A percentile compares a stretch with the other conserved stretches of the same genome.
These are phyloP conservation scores for Trypanosomatidae sp. DNA, from an alignment of 208 protist genomes.

Conservation along the genomic window DNA sequence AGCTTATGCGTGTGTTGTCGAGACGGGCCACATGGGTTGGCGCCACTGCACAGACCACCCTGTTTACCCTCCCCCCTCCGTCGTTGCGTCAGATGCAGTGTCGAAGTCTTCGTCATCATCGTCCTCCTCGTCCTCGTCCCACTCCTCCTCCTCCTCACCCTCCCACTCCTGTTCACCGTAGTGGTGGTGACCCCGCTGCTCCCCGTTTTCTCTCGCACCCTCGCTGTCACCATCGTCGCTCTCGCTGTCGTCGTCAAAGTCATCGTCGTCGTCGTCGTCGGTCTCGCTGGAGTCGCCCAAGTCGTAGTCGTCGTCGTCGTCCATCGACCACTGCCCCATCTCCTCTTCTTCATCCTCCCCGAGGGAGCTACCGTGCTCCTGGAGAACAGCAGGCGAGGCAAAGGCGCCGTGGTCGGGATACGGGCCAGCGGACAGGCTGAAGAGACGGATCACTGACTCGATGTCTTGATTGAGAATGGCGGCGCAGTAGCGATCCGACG, in stretches of 20 bases:
- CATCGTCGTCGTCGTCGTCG: constrained; percentile 21
- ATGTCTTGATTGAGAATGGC: constrained; percentile 73
- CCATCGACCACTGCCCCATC: constrained; percentile 33
- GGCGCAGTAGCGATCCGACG: constrained; percentile 84
- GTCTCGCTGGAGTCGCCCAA: constrained; percentile 19
- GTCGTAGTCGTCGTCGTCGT: constrained; percentile 39
- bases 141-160: constrained; percentile 3
- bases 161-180: neutral
- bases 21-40: too few species aligned
- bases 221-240: constrained; percentile 18
- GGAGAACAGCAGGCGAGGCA: constrained; percentile 46
- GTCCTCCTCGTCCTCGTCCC: too few species aligned
- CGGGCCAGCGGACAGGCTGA: constrained; percentile 78
- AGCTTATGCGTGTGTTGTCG: too few species aligned
- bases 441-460: constrained; percentile 64
- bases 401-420: constrained; percentile 63
- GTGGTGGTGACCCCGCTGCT: constrained; percentile 8
- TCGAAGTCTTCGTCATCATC: too few species aligned
- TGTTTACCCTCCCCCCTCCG: too few species aligned
- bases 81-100: too few species aligned
- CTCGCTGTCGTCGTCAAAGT: constrained; percentile 34
- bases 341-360: constrained; percentile 54
- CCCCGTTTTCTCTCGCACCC: constrained; percentile 7
- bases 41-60: too few species aligned
- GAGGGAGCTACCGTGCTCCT: constrained; percentile 32